A percentile compares a stretch with the other conserved stretches of the same genome.
Evolutionary conservation across 108 stramenopile genomes (phyloP).

Genomic region (Parietichytrium sp.): DNA sequence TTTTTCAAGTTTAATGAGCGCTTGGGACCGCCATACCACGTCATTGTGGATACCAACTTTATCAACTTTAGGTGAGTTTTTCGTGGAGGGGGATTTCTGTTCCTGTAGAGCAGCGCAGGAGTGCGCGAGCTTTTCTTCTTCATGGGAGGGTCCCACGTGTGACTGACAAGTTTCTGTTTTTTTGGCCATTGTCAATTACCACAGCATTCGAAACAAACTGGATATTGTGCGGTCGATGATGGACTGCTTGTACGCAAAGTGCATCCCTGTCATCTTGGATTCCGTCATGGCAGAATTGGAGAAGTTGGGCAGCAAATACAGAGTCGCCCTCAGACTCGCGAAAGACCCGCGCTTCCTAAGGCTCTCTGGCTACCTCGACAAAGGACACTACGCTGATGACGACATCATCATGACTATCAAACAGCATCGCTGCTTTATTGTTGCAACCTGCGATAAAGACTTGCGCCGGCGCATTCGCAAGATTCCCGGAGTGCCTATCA

Average conservation of each 20-base stretch:
- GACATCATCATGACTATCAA: conserved; percentile 52
- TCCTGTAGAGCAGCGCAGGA: neutral
- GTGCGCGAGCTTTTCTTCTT: neutral
- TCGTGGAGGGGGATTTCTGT: neutral
- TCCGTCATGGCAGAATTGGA: conserved; percentile 99
- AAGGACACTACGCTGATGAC: conserved; percentile 92
- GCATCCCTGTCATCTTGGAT: conserved; percentile 92
- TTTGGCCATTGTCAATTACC: too few species aligned
- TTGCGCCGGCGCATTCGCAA: conserved; percentile 89
- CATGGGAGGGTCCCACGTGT: neutral
- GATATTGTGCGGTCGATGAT: conserved; percentile 97
- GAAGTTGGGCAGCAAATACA: conserved; percentile 94
- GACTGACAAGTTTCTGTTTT: too few species aligned
- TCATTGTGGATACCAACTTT: conserved; percentile 98
- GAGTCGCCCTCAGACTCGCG: conserved; percentile 88
- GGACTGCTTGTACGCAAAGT: conserved; percentile 98
- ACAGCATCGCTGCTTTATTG: conserved; percentile 82
- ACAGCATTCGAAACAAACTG: conserved; percentile 77
- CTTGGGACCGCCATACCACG: conserved; percentile 94
- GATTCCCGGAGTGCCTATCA: conserved; percentile 97
- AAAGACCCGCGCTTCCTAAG: conserved; percentile 94
- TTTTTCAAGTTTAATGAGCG: conserved; percentile 97
- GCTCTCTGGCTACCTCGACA: conserved; percentile 78
- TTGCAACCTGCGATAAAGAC: conserved; percentile 99
- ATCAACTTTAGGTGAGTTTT: conserved; percentile 77